Evolutionary conservation across 1,284 basidiomycete species (phyloP), one percentile per base, ranked within the genome.

Genomic region (Ustilago sp.): DNA sequence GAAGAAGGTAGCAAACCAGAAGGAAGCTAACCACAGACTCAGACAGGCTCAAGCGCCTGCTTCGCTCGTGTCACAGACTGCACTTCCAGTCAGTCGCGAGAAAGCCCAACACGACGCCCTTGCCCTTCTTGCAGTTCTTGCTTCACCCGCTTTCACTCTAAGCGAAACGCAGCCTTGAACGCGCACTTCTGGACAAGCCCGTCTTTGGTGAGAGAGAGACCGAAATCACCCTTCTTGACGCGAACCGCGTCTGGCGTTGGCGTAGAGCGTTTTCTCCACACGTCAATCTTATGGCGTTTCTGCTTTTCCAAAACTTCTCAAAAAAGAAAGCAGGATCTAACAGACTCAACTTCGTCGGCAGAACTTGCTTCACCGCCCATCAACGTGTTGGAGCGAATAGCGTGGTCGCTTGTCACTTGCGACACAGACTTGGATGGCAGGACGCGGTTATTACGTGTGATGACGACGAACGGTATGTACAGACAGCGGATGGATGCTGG

Each of bases 171-270:
- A 53, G 31, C 48, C 23, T 11, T 51, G 28, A 63, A 59, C 64
- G 64, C 69, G 64, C 69, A 63, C 41, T 63, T 67, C 60, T 72
- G 36, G 69, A 72, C 69, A 54, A 51, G 59, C 62, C 23, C 53
- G 28, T 41, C 38, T 34, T 13, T 11, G 2, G 15, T 17, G 9
- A 19, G n/a, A 12, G 28, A 32, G 4, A 32, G 45, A 19, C 6
- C 11, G 35, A 28, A 31, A 41, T 67, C 64, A 45, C 5, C 35
- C 50, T 50, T 39, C 39, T 60, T 56, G 59, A 74, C 73, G 73
- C 73, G 73, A 75, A 61, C 68, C 73, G 73, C 67, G 68, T 48
- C 54, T 63, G 67, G 61, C 60, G 67, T 59, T 70, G 67, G 60
- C 72, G 67, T 69, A 74, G 28, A 73, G 64, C 36, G 13, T 31